Conservation (phyloP, 2,329 filamentous ascomycete species). For the Claviceps capensis region DNA sequence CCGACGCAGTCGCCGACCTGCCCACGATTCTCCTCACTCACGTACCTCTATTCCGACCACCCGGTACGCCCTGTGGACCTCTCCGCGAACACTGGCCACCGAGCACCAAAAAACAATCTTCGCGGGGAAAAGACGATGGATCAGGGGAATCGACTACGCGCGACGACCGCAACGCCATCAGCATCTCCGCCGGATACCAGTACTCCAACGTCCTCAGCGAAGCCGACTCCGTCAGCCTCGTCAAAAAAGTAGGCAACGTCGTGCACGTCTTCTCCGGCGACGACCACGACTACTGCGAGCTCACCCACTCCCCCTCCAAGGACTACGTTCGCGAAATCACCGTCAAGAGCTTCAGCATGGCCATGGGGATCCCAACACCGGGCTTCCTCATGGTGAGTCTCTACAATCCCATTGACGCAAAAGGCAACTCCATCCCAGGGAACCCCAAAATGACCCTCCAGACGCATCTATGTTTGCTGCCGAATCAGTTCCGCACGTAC, state of each 20-base stretch:
- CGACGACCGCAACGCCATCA: slow-evolving; percentile 57
- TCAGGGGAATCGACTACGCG: slow-evolving; percentile 10
- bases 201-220: slow-evolving; percentile 89
- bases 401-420: slow-evolving; percentile 73
- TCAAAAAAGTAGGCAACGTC: slow-evolving; percentile 69
- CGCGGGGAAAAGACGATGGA: slow-evolving; percentile 26
- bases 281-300: slow-evolving; percentile 94
- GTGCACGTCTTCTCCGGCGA: slow-evolving; percentile 86
- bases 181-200: slow-evolving; percentile 70
- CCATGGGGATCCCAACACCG: slow-evolving; percentile 82
- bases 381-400: slow-evolving; percentile 81
- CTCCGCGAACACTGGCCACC: slow-evolving; percentile 74
- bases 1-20: slow-evolving; percentile 43
- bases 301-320: slow-evolving; percentile 60
- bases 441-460: slow-evolving; percentile 51
- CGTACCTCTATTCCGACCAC: slow-evolving; percentile 72
- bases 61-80: slow-evolving; percentile 78
- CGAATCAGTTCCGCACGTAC: slow-evolving; percentile 76
- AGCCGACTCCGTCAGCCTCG: slow-evolving; percentile 59
- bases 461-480: slow-evolving; percentile 80
- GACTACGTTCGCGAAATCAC: slow-evolving; percentile 68
- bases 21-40: slow-evolving; percentile 85
- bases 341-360: slow-evolving; percentile 89
- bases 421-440: slow-evolving; percentile 33
- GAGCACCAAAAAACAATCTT: slow-evolving; percentile 18